Evolutionary conservation across 2,329 filamentous ascomycete genomes (phyloP).

Genomic region (Thielaviopsis euricoi): DNA sequence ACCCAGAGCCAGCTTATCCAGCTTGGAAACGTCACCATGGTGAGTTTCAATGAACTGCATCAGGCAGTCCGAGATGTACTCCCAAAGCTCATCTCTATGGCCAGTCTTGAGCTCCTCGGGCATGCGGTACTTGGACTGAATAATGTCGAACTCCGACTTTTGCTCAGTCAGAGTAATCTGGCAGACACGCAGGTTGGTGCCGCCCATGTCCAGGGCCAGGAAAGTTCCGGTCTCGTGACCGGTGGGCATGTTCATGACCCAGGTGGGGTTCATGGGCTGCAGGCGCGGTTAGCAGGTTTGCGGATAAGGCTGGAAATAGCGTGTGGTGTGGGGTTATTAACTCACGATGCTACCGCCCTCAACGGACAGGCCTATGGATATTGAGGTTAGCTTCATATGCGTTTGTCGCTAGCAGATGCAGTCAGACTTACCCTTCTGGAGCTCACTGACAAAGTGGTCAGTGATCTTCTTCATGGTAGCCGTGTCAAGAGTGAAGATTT

Average conservation of each 20-base stretch:
- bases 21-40: slow-evolving; percentile 46
- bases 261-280: slow-evolving; percentile 94
- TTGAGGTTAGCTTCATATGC: background rate
- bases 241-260: slow-evolving; percentile 81
- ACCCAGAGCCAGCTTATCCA: slow-evolving; percentile 59
- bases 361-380: slow-evolving; percentile 30
- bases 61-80: slow-evolving; percentile 84
- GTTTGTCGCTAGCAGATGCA: background rate
- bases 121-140: slow-evolving; percentile 91
- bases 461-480: slow-evolving; percentile 80
- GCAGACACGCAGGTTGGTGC: slow-evolving; percentile 88
- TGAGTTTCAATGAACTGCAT: slow-evolving; percentile 81
- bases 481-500: slow-evolving; percentile 62
- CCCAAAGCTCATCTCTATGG: slow-evolving; percentile 73
- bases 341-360: slow-evolving; percentile 87
- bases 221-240: slow-evolving; percentile 78
- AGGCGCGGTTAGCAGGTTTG: slow-evolving; percentile 13
- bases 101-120: slow-evolving; percentile 84
- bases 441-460: slow-evolving; percentile 73
- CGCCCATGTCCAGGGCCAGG: slow-evolving; percentile 86
- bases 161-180: slow-evolving; percentile 78
- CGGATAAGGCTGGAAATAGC: background rate
- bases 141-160: slow-evolving; percentile 83
- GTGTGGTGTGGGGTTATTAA: slow-evolving; percentile 14
- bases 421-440: slow-evolving; percentile 55